Base-by-base conservation (phyloP, 2,329 filamentous ascomycete genomes). In the Ophiosphaerella herpotricha region DNA sequence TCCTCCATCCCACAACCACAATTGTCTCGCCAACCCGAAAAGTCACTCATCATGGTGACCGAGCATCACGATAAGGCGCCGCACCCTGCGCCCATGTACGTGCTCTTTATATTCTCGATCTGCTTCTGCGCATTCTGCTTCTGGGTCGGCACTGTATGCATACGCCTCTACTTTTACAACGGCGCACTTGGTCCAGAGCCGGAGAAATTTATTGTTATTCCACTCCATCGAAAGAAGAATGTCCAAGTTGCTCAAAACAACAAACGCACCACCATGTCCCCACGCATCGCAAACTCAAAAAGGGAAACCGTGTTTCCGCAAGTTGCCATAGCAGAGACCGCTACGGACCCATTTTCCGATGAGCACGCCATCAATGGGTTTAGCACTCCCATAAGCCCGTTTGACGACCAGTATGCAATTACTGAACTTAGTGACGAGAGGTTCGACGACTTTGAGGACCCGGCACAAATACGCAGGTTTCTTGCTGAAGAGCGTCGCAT, bases 161-260 rank as follows among this genome's bases (percentile, higher is more conserved):
- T 58, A 9, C 57, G 66, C 4, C 55, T 69, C 1, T 68, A 60
- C 51, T 61, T 63, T 46, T 66, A 68, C 46, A 54, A 57, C 43
- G 64, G 64, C 21, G 52, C 53, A 2, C 47, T 68, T 2, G 60
- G 55, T 2, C 53, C 57, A 2, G 50, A 54, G 7, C 60, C 60
- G 2, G 39, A 57, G 38, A 52, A 53, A 13, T 64, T 56, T 49
- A 46, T 63, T 40, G 59, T 68, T 11, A 45, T 61, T 4, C 39
- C 45, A 16, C 39, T 23, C 2, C 39, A 48, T 13, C 39, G 39
- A 7, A 41, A 54, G 52, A 3, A 48, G 38, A 16, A 59, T 24
- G 8, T 49, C 32, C 43, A 43, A 35, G 16, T 21, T 14, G 9
- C 12, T 16, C 14, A 9, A 14, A 36, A 31, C 14, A 37, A 24